phyloP scores from a whole-genome alignment of 208 protist species.

The Endotrypanum monterogeii region DNA sequence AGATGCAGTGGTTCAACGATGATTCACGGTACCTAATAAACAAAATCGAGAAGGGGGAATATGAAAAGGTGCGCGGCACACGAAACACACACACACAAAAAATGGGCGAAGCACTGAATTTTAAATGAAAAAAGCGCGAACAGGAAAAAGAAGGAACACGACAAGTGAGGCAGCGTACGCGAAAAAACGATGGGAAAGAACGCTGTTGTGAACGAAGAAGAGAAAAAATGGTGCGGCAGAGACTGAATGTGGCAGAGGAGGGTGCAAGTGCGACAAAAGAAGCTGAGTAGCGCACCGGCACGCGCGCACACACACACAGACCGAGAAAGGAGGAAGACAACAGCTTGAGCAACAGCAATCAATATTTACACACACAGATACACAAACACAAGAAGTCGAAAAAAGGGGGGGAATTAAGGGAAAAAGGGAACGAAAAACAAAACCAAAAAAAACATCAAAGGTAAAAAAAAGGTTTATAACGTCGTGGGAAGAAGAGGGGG shows the following conservation, averaged over 20 bases:
- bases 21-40: not conserved
- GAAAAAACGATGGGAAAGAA: not conserved
- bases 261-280: not conserved
- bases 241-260: not conserved
- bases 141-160: not conserved
- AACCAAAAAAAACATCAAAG: not conserved
- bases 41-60: not conserved
- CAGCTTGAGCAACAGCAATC: no score
- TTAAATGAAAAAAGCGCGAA: not conserved
- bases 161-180: not conserved
- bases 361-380: no score
- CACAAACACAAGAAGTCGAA: no score
- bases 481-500: not conserved
- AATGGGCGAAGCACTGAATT: not conserved
- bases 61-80: not conserved
- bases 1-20: not conserved
- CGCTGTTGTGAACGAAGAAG: not conserved
- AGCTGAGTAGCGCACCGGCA: not conserved
- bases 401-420: no score
- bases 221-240: not conserved
- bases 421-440: no score
- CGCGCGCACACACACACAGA: not conserved
- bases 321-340: no score
- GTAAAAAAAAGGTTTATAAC: not conserved
- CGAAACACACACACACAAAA: not conserved